These are phyloP conservation scores for Colletotrichum gloeosporioides DNA, from an alignment of 2,329 filamentous ascomycete species.

Conservation along the genomic window DNA sequence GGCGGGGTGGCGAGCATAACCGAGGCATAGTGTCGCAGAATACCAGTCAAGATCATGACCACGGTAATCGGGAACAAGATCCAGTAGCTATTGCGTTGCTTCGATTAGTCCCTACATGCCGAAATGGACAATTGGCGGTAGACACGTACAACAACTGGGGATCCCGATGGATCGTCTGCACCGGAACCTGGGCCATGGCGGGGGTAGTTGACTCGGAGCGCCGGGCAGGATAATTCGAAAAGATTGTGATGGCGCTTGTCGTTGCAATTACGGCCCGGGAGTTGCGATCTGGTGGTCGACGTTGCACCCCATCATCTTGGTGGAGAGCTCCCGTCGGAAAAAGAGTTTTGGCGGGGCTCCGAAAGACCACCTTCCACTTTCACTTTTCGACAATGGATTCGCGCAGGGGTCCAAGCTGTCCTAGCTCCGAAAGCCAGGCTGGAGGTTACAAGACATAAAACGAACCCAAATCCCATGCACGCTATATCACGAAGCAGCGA, in stretches of 20 bases:
- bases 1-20: conserved; percentile 87
- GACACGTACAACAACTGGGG: conserved; percentile 89
- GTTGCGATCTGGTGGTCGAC: not conserved
- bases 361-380: conserved; percentile 29
- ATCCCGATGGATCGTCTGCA: conserved; percentile 98
- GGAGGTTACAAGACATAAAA: conserved; percentile 17
- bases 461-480: conserved; percentile 1
- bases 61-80: conserved; percentile 96
- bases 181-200: conserved; percentile 81
- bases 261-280: not conserved
- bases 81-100: conserved; percentile 80
- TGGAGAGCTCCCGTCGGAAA: conserved; percentile 20
- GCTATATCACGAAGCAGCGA: not conserved
- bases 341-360: conserved; percentile 19
- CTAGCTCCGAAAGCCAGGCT: conserved; percentile 19
- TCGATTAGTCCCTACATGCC: not conserved
- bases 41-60: conserved; percentile 96
- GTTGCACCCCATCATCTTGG: not conserved
- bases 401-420: conserved; percentile 18
- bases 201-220: not conserved
- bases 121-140: conserved; percentile 5
- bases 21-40: conserved; percentile 94
- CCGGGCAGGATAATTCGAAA: not conserved
- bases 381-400: not conserved
- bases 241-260: not conserved